Conservation (phyloP, 2,329 filamentous ascomycete genomes). For the Alternaria atra region DNA sequence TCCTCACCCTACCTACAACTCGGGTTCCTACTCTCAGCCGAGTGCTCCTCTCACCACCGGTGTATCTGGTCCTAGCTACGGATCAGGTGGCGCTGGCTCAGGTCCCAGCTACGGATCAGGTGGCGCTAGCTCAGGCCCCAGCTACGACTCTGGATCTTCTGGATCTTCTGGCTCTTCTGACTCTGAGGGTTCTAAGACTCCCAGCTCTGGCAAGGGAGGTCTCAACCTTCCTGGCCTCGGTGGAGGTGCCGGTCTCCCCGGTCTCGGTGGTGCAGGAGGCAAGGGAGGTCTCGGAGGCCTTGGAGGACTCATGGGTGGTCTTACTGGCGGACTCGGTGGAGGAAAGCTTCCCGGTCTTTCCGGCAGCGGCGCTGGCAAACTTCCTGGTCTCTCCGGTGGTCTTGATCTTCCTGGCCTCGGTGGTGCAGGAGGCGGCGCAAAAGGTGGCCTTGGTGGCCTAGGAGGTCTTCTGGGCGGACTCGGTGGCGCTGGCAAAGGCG, state of each 20-base stretch:
- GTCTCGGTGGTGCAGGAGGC: neutral
- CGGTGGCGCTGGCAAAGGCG: neutral
- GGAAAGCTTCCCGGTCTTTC: neutral
- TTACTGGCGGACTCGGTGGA: neutral
- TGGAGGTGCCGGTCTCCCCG: neutral
- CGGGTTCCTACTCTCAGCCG: neutral
- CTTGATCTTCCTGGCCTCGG: neutral
- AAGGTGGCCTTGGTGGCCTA: neutral
- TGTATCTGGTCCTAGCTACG: neutral
- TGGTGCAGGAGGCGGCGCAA: neutral
- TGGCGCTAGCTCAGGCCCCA: slow-evolving; percentile 1
- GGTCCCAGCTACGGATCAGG: too few species aligned
- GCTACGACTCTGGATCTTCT: slow-evolving; percentile 6
- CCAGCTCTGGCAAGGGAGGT: neutral
- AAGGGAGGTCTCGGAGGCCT: slow-evolving; percentile 1
- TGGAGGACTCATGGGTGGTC: neutral
- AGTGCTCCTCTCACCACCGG: slow-evolving; percentile 8
- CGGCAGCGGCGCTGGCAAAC: neutral
- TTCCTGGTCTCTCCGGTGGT: neutral
- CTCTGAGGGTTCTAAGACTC: neutral
- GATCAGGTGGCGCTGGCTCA: neutral
- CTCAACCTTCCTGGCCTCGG: neutral
- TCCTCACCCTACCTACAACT: slow-evolving; percentile 9
- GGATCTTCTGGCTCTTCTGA: neutral
- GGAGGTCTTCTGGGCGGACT: neutral